These are phyloP conservation scores for Mortierella sp. DNA, from an alignment of 371 early-diverging fungal genomes.

Conservation along the genomic window DNA sequence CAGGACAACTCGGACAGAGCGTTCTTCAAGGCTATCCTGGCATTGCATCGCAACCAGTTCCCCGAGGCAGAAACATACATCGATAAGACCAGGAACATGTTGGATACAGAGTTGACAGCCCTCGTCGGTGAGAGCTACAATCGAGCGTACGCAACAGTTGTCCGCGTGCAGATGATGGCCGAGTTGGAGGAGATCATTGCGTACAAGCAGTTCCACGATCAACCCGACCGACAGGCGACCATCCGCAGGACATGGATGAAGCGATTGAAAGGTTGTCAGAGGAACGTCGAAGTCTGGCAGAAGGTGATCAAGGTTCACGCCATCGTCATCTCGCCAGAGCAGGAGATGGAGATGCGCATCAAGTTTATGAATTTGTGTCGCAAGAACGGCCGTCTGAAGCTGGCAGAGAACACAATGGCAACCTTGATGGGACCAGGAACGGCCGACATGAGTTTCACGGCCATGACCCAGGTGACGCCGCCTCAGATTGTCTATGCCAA, in stretches of 20 bases:
- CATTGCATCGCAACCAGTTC: constrained; percentile 87
- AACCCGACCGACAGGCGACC: constrained; percentile 81
- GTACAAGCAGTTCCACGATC: constrained; percentile 88
- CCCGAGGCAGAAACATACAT: constrained; percentile 84
- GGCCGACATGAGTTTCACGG: constrained; percentile 53
- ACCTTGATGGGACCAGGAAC: constrained; percentile 72
- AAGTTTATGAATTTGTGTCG: constrained; percentile 96
- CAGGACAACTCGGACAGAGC: constrained; percentile 80
- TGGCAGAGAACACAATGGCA: constrained; percentile 86
- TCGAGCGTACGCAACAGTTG: constrained; percentile 87
- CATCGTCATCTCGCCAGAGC: constrained; percentile 90
- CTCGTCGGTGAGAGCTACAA: constrained; percentile 95
- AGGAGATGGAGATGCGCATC: constrained; percentile 96
- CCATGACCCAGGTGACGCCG: constrained; percentile 63
- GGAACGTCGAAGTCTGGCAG: constrained; percentile 98
- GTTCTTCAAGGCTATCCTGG: constrained; percentile 90
- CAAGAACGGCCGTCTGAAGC: constrained; percentile 86
- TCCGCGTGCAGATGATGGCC: constrained; percentile 96
- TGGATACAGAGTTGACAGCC: constrained; percentile 93
- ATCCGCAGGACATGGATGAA: constrained; percentile 93
- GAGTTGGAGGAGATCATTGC: constrained; percentile 97
- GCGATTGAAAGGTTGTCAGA: constrained; percentile 90
- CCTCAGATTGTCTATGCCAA: constrained; percentile 94
- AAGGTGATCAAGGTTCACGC: constrained; percentile 90
- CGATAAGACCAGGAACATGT: constrained; percentile 84